Evolutionary conservation across 805 yeast species (phyloP), one percentile per base, ranked within the genome.

Genomic region (Torulaspora quercuum): DNA sequence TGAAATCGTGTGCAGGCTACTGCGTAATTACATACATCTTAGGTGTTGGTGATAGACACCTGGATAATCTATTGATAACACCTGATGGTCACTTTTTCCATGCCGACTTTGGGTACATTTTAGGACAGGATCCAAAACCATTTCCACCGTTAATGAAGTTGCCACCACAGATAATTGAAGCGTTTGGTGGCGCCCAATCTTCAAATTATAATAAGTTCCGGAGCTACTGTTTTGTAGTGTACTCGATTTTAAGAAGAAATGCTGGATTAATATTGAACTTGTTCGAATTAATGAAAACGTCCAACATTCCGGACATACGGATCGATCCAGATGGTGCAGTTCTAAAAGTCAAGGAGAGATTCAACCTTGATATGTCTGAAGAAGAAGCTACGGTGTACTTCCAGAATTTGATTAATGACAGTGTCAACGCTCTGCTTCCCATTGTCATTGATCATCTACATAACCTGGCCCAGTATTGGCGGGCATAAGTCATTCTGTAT

Each of bases 131-230:
- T 59, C 99, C 99, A 2, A 92, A 92, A 59, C 97, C 97, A 9
- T 92, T 92, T 64, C 97, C 99, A 9, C 99, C 99, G 1, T 70
- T 90, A 64, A 92, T 92, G 97, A 92, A 92, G 55, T 67, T 92
- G 24, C 98, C 98, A 0, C 92, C 92, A 26, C 98, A 92, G 61
- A 82, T 92, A 11, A 84, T 92, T 26, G 98, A 92, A 48, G 97
- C 97, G 0, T 92, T 92, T 87, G 99, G 99, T 2, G 98, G 97
- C 1, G 73, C 86, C 33, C 72, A 75, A 44, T 87, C 90, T 33
- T 83, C 82, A 27, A 89, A 90, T 58, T 92, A 85, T 60, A 78
- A 80, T 45, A 76, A 82, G 45, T 92, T 92, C 64, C 76, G 94
- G 52, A 85, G 86, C 59, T 89, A 89, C 63, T 92, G 99, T 55